These are phyloP conservation scores for Aspergillus sp. DNA, from an alignment of 2,329 filamentous ascomycete genomes.

Conservation along the genomic window DNA sequence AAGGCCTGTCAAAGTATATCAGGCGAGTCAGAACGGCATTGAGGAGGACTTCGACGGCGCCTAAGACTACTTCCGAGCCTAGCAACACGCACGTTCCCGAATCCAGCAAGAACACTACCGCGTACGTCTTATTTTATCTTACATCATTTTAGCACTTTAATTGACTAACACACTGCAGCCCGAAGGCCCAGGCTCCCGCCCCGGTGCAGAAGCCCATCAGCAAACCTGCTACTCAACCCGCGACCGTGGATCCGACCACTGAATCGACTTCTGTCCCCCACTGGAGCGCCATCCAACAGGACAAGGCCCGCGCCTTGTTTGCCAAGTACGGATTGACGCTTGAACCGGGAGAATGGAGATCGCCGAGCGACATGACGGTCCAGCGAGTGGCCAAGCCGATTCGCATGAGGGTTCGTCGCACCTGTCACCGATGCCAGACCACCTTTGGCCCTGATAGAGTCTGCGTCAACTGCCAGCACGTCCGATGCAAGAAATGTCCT, in stretches of 20 bases:
- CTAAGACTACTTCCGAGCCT: conserved; percentile 23
- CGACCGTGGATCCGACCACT: not conserved
- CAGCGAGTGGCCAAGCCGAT: conserved; percentile 42
- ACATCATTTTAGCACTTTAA: not conserved
- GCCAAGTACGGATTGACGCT: conserved; percentile 44
- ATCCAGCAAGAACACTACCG: conserved; percentile 11
- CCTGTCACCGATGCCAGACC: conserved; percentile 75
- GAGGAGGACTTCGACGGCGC: conserved; percentile 21
- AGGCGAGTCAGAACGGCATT: conserved; percentile 35
- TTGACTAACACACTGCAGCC: conserved; percentile 2
- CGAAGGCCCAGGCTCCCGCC: not conserved
- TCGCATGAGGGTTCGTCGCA: conserved; percentile 47
- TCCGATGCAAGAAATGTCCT: conserved; percentile 74
- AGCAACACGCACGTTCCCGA: conserved; percentile 11
- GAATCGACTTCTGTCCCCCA: conserved; percentile 20
- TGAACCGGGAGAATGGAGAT: conserved; percentile 39
- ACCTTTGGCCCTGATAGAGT: conserved; percentile 68
- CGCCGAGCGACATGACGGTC: conserved; percentile 26
- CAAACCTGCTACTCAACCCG: conserved; percentile 1
- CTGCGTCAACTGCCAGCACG: conserved; percentile 73
- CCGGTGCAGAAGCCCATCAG: conserved; percentile 3
- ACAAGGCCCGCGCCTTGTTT: conserved; percentile 41
- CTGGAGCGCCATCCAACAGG: conserved; percentile 37
- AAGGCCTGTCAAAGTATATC: conserved; percentile 35
- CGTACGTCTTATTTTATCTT: conserved; percentile 1